phyloP scores from a whole-genome alignment of 192 early-diverging fungal genomes.

The Pilaira anomala region DNA sequence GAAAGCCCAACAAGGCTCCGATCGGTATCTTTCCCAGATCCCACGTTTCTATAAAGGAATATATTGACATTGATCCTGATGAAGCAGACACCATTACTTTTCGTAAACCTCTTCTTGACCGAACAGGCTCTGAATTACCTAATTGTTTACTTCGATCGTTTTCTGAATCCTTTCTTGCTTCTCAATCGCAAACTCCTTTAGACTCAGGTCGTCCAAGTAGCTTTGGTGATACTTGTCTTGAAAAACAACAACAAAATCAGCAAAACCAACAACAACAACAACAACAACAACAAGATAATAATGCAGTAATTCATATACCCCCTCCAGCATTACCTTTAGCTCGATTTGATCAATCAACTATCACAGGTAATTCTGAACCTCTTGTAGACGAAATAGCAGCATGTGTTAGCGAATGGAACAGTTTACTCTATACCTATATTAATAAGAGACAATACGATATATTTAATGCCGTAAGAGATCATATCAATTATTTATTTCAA shows the following conservation, averaged over 20 bases:
- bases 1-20: slow-evolving; percentile 37
- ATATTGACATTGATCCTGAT: slow-evolving; percentile 31
- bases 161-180: slow-evolving; percentile 14
- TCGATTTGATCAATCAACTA: slow-evolving; percentile 49
- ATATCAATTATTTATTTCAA: slow-evolving; percentile 59
- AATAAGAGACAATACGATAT: slow-evolving; percentile 49
- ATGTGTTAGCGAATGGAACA: slow-evolving; percentile 60
- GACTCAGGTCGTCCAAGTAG: slow-evolving; percentile 14
- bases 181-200: background rate
- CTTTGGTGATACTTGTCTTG: slow-evolving; percentile 1
- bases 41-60: slow-evolving; percentile 51
- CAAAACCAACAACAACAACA: background rate
- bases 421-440: slow-evolving; percentile 49
- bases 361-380: slow-evolving; percentile 52
- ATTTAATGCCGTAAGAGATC: slow-evolving; percentile 49
- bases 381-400: slow-evolving; percentile 67
- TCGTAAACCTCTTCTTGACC: background rate
- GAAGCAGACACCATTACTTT: slow-evolving; percentile 6
- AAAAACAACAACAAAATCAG: background rate
- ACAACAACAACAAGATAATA: too few species aligned
- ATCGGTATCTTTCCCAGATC: slow-evolving; percentile 54
- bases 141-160: slow-evolving; percentile 5
- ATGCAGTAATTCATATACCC: background rate
- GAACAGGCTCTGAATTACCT: slow-evolving; percentile 6
- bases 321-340: slow-evolving; percentile 42